Conservation (phyloP, 805 yeast genomes). For the Dipodascopsis tothii region DNA sequence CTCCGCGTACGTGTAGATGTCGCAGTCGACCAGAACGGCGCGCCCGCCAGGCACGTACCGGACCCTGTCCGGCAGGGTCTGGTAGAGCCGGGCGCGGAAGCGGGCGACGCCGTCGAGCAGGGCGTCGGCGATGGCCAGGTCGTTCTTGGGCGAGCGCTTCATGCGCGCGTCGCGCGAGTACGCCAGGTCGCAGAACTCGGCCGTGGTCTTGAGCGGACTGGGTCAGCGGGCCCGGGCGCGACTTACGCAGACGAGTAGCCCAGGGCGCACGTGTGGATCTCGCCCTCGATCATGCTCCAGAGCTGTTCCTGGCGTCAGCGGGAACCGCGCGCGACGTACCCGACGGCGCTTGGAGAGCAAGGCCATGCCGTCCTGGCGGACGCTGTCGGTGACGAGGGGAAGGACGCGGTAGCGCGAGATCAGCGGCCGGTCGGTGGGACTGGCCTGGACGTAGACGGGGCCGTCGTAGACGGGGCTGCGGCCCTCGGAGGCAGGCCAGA, state of each 20-base stretch:
- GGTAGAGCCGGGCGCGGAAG: constrained; percentile 15
- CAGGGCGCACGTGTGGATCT: constrained; percentile 15
- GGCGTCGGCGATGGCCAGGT: constrained; percentile 20
- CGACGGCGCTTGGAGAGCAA: too few relatives aligned
- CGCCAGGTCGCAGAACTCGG: constrained; percentile 19
- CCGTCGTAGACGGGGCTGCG: too few relatives aligned
- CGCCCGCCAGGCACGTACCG: background rate
- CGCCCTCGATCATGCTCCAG: constrained; percentile 19
- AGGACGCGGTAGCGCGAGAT: too few relatives aligned
- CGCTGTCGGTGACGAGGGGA: too few relatives aligned
- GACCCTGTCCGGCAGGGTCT: constrained; percentile 1
- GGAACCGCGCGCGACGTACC: background rate
- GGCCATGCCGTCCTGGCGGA: too few relatives aligned
- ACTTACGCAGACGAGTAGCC: constrained; percentile 10
- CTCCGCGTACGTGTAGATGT: constrained; percentile 17
- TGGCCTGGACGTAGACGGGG: too few relatives aligned
- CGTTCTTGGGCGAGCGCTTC: constrained; percentile 21
- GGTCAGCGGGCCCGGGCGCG: background rate
- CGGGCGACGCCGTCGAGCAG: constrained; percentile 17
- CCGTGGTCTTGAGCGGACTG: constrained; percentile 13
- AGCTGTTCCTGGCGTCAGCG: constrained; percentile 14
- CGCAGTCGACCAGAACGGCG: constrained; percentile 7
- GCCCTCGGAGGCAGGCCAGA: too few relatives aligned
- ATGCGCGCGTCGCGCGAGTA: constrained; percentile 22
- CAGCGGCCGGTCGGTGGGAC: too few relatives aligned